phyloP scores from a whole-genome alignment of 805 yeast genomes.

The Metschnikowia peoriensis region DNA sequence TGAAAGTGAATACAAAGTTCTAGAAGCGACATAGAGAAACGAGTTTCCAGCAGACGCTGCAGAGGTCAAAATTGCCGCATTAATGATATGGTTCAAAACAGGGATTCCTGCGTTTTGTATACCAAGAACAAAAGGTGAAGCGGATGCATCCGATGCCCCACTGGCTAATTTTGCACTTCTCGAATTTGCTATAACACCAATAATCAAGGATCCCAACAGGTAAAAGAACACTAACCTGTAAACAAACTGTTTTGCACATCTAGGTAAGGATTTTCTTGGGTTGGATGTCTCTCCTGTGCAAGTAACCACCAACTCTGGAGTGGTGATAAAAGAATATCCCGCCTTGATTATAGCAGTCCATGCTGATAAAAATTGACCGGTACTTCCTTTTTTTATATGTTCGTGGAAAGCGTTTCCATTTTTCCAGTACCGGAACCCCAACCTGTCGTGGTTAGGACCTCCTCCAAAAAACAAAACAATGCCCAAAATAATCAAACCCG shows the following conservation, averaged over 20 bases:
- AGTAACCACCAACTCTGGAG: slow-evolving; percentile 54
- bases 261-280: slow-evolving; percentile 60
- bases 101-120: slow-evolving; percentile 67
- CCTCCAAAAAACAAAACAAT: slow-evolving; percentile 22
- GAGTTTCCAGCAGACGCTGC: slow-evolving; percentile 41
- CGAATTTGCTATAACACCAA: slow-evolving; percentile 38
- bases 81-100: slow-evolving; percentile 73
- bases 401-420: slow-evolving; percentile 33
- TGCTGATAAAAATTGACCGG: slow-evolving; percentile 22
- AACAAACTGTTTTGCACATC: slow-evolving; percentile 59
- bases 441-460: slow-evolving; percentile 21
- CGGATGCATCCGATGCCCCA: slow-evolving; percentile 49
- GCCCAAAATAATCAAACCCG: slow-evolving; percentile 21
- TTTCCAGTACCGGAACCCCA: slow-evolving; percentile 23
- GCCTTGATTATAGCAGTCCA: slow-evolving; percentile 30
- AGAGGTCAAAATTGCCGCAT: slow-evolving; percentile 69
- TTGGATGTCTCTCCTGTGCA: slow-evolving; percentile 57
- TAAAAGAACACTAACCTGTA: slow-evolving; percentile 47
- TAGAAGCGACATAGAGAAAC: slow-evolving; percentile 20
- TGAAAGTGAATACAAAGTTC: slow-evolving; percentile 19
- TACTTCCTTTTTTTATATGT: slow-evolving; percentile 37
- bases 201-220: slow-evolving; percentile 38
- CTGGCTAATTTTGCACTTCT: slow-evolving; percentile 23
- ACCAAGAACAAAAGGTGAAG: slow-evolving; percentile 79
- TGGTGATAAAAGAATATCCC: slow-evolving; percentile 26